Conservation (phyloP, 768 basidiomycete species). For the Pulveroboletus sp. region DNA sequence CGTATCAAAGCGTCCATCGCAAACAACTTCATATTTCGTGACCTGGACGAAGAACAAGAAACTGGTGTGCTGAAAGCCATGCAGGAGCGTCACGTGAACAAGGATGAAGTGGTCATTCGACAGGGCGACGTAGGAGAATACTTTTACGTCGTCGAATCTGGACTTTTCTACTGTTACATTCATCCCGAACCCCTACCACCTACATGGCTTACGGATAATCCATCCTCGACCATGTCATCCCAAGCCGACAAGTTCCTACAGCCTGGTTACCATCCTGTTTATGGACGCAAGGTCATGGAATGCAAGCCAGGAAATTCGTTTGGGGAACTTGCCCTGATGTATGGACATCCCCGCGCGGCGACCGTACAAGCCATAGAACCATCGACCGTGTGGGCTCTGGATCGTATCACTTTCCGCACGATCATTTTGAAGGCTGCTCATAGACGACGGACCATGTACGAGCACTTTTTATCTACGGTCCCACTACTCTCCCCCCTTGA, state of each 20-base stretch:
- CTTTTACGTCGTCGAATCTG: constrained; percentile 95
- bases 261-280: constrained; percentile 61
- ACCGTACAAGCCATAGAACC: constrained; percentile 82
- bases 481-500: constrained; percentile 82
- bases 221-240: constrained; percentile 33
- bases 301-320: constrained; percentile 84
- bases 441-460: constrained; percentile 90
- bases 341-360: constrained; percentile 93
- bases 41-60: constrained; percentile 95
- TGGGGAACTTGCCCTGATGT: constrained; percentile 97
- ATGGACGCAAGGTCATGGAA: constrained; percentile 79
- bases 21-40: constrained; percentile 91
- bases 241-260: constrained; percentile 54
- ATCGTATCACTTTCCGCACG: constrained; percentile 96
- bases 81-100: constrained; percentile 72
- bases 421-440: constrained; percentile 94
- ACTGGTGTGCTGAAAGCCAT: constrained; percentile 91
- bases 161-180: constrained; percentile 79
- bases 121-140: constrained; percentile 97
- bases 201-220: constrained; percentile 47
- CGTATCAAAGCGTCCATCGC: constrained; percentile 86
- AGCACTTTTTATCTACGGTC: constrained; percentile 90
- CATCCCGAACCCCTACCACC: constrained; percentile 62
- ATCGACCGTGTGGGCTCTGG: constrained; percentile 89
- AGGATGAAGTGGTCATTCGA: constrained; percentile 86